Percentiles rank a stretch among this genome's conserved stretches.
These are phyloP conservation scores for Fraxinus dipetala DNA, from an alignment of 305 asterid genomes.

Conservation along the genomic window DNA sequence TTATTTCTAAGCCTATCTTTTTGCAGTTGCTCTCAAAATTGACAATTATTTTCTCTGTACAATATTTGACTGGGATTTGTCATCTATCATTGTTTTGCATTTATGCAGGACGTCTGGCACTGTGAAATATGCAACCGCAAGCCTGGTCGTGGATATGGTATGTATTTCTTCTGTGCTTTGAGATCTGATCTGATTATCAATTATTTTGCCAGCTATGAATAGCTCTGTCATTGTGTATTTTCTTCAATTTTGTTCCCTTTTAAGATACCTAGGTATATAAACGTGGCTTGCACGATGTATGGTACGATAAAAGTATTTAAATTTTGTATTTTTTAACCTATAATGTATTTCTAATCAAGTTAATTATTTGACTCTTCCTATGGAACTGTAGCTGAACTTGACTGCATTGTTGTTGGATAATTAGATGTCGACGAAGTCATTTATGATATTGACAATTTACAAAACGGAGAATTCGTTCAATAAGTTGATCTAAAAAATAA, in stretches of 20 bases:
- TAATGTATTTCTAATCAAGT: background rate
- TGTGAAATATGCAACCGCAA: slow-evolving; percentile 76
- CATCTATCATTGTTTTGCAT: background rate
- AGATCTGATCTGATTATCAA: slow-evolving; percentile 4
- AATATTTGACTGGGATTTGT: background rate
- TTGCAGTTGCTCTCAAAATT: background rate
- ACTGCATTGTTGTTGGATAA: background rate
- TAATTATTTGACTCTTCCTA: background rate
- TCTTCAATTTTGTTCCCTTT: slow-evolving; percentile 1
- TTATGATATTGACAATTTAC: background rate
- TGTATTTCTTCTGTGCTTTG: slow-evolving; percentile 20
- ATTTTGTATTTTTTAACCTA: background rate
- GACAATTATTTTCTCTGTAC: background rate
- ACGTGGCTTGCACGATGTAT: background rate
- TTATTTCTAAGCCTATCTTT: background rate
- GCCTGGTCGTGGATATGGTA: slow-evolving; percentile 92
- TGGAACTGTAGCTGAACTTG: background rate
- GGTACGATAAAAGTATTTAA: background rate
- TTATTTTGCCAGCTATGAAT: background rate
- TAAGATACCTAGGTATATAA: background rate
- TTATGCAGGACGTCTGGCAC: slow-evolving; percentile 77
- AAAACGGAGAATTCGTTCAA: background rate
- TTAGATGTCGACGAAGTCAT: background rate
- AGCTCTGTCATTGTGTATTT: slow-evolving; percentile 15
- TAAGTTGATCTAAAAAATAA: background rate